These are phyloP conservation scores for Scopulariopsis brevicaulis DNA, from an alignment of 2,329 filamentous ascomycete species.

Conservation along the genomic window DNA sequence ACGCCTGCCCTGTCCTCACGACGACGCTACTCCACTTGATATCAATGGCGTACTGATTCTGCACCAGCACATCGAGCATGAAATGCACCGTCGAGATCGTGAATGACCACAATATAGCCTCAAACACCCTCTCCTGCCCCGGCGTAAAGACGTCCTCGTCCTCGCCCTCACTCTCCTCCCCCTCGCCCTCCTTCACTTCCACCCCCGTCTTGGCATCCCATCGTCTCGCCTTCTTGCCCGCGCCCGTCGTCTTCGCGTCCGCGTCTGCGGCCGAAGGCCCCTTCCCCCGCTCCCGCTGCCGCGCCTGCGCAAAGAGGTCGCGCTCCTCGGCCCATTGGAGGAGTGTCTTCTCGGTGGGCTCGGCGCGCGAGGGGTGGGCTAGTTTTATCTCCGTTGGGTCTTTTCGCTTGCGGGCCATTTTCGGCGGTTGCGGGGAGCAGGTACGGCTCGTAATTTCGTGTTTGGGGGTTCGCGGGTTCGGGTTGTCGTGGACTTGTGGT, in stretches of 20 bases:
- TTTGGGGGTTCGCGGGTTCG: not conserved
- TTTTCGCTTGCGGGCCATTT: constrained; percentile 38
- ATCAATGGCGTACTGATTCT: constrained; percentile 64
- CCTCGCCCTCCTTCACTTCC: constrained; percentile 4
- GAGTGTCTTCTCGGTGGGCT: constrained; percentile 53
- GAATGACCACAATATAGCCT: constrained; percentile 45
- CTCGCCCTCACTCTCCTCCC: constrained; percentile 14
- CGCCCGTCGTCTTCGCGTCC: not conserved
- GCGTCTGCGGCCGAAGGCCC: constrained; percentile 10
- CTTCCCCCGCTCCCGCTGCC: constrained; percentile 21
- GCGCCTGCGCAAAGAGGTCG: constrained; percentile 41
- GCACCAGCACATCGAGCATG: constrained; percentile 67
- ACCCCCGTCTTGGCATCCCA: not conserved
- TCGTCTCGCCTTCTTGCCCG: constrained; percentile 2
- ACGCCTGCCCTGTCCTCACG: constrained; percentile 37
- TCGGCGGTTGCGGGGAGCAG: not conserved
- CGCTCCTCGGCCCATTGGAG: constrained; percentile 59
- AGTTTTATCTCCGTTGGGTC: constrained; percentile 45
- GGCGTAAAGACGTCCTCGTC: constrained; percentile 25
- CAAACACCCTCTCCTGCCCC: constrained; percentile 37
- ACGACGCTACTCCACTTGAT: constrained; percentile 48
- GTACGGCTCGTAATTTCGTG: not conserved
- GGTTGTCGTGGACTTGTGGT: not conserved
- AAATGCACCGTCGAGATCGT: constrained; percentile 64
- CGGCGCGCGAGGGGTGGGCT: constrained; percentile 57